A percentile compares a stretch with the other conserved stretches of the same genome.
Conservation (phyloP, 2,329 filamentous ascomycete genomes). For the Juglanconis juglandina region DNA sequence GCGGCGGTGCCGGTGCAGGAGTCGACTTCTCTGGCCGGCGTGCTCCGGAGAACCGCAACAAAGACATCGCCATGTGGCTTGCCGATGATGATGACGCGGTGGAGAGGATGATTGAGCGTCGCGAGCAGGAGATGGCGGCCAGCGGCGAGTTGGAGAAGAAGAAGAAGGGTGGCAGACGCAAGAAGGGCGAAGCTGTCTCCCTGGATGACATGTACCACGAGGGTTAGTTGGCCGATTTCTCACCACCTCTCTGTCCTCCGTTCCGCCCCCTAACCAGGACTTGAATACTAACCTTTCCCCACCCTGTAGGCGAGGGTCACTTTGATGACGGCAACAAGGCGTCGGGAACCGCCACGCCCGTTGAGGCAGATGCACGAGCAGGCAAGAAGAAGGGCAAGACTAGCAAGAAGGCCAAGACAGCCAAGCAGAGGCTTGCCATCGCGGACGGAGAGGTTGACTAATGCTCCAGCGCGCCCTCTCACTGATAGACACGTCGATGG, state of each 20-base stretch:
- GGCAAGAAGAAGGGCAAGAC: conserved; percentile 55
- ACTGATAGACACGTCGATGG: neutral
- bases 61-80: conserved; percentile 98
- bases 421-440: conserved; percentile 66
- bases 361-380: conserved; percentile 47
- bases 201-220: conserved; percentile 99
- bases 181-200: conserved; percentile 51
- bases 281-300: conserved; percentile 27
- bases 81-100: conserved; percentile 93
- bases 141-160: conserved; percentile 64
- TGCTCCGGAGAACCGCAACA: conserved; percentile 85
- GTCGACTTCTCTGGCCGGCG: conserved; percentile 95
- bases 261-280: neutral
- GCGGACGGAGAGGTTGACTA: conserved; percentile 55
- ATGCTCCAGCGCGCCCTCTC: neutral
- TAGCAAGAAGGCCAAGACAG: conserved; percentile 65
- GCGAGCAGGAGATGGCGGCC: conserved; percentile 81
- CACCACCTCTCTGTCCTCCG: neutral
- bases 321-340: conserved; percentile 83
- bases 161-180: conserved; percentile 60
- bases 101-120: conserved; percentile 75
- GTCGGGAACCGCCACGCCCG: conserved; percentile 81
- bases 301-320: conserved; percentile 76
- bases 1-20: conserved; percentile 74
- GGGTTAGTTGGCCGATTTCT: conserved; percentile 59